These are phyloP conservation scores for Podaxis pistillaris DNA, from an alignment of 768 basidiomycete species.

Conservation along the genomic window DNA sequence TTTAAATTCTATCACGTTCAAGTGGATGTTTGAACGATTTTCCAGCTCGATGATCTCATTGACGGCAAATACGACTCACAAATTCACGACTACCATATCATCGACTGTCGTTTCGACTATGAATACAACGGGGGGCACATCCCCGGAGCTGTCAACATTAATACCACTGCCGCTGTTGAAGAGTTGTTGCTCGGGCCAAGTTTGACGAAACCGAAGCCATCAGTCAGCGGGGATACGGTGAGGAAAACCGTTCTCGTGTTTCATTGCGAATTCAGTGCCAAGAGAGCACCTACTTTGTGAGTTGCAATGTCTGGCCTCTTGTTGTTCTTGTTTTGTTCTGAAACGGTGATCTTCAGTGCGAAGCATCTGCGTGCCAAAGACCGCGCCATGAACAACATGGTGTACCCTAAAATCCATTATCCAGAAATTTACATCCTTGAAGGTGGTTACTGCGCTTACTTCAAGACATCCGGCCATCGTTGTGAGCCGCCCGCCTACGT, in stretches of 20 bases:
- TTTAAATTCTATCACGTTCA: slow-evolving; percentile 18
- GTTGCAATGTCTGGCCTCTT: slow-evolving; percentile 25
- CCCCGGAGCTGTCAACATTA: slow-evolving; percentile 88
- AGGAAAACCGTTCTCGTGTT: slow-evolving; percentile 89
- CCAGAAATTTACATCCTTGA: slow-evolving; percentile 97
- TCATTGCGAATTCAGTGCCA: slow-evolving; percentile 97
- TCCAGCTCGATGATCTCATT: slow-evolving; percentile 74
- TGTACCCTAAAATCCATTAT: slow-evolving; percentile 91
- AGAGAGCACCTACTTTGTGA: slow-evolving; percentile 95
- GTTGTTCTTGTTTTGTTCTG: not conserved
- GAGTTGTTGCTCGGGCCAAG: slow-evolving; percentile 68
- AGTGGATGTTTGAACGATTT: slow-evolving; percentile 16
- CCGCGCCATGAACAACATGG: slow-evolving; percentile 81
- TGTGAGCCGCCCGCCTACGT: slow-evolving; percentile 86
- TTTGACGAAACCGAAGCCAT: slow-evolving; percentile 58
- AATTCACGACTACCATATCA: slow-evolving; percentile 71
- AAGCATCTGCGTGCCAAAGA: slow-evolving; percentile 92
- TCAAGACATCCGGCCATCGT: slow-evolving; percentile 58
- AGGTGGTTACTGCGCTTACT: slow-evolving; percentile 94
- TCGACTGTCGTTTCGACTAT: slow-evolving; percentile 98
- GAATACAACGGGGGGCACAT: slow-evolving; percentile 95
- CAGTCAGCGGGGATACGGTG: slow-evolving; percentile 68
- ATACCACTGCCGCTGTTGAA: slow-evolving; percentile 76
- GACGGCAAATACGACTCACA: slow-evolving; percentile 67
- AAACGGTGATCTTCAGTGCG: slow-evolving; percentile 51